phyloP scores from a whole-genome alignment of 1,284 basidiomycete genomes.

The Phaffia rhodozyma region DNA sequence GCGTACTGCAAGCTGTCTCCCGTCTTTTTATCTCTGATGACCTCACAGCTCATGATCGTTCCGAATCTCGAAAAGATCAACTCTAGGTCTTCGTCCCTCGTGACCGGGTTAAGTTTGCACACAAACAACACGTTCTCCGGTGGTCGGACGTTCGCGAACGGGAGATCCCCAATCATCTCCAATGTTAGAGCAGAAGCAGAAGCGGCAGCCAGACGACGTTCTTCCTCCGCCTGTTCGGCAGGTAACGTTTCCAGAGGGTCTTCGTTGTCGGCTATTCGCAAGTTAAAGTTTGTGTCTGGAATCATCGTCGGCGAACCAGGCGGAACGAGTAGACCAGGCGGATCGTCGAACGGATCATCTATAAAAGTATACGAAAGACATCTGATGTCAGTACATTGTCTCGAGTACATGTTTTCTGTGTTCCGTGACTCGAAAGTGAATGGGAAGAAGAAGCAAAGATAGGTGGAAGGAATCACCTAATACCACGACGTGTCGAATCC shows the following conservation, averaged over 20 bases:
- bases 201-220: constrained; percentile 70
- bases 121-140: constrained; percentile 98
- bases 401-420: too few relatives aligned
- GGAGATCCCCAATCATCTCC: constrained; percentile 98
- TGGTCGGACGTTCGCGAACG: constrained; percentile 93
- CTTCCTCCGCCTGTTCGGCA: constrained; percentile 68
- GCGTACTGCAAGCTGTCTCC: constrained; percentile 96
- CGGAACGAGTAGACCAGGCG: constrained; percentile 56
- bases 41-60: constrained; percentile 89
- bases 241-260: constrained; percentile 62
- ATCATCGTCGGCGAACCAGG: constrained; percentile 64
- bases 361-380: constrained; percentile 13
- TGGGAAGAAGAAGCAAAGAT: neutral
- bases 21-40: constrained; percentile 88
- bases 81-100: constrained; percentile 88
- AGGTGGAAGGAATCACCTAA: constrained; percentile 50
- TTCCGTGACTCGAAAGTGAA: neutral
- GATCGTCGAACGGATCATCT: constrained; percentile 95
- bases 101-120: constrained; percentile 95
- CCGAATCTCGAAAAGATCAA: constrained; percentile 96
- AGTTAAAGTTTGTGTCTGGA: constrained; percentile 51
- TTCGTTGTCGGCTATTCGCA: constrained; percentile 83
- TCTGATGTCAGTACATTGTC: too few relatives aligned
- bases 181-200: constrained; percentile 87
- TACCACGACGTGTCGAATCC: constrained; percentile 84